These are phyloP conservation scores for Tubosaeta brunneosetosa DNA, from an alignment of 768 basidiomycete genomes.

Conservation along the genomic window DNA sequence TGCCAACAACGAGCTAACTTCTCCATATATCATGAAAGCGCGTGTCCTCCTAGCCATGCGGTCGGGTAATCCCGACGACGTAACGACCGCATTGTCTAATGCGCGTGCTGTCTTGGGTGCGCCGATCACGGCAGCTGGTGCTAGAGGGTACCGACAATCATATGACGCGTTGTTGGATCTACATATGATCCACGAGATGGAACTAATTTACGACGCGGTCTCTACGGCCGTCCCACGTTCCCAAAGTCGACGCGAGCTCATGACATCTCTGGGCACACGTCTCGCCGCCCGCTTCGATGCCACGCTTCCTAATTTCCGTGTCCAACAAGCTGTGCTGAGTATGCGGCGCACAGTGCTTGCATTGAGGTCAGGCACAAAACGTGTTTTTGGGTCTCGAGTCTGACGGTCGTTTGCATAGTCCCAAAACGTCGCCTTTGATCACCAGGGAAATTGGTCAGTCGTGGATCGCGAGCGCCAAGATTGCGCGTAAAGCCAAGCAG, in stretches of 20 bases:
- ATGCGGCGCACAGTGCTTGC: slow-evolving; percentile 84
- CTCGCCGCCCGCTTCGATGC: slow-evolving; percentile 66
- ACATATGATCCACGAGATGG: slow-evolving; percentile 83
- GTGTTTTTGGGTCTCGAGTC: neutral
- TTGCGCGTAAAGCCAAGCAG: slow-evolving; percentile 92
- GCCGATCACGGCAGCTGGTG: slow-evolving; percentile 77
- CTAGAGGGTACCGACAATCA: slow-evolving; percentile 75
- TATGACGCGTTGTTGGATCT: slow-evolving; percentile 85
- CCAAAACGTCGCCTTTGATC: slow-evolving; percentile 34
- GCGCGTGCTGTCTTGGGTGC: slow-evolving; percentile 74
- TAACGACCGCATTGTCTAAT: slow-evolving; percentile 48
- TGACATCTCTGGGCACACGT: slow-evolving; percentile 33
- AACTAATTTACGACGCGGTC: slow-evolving; percentile 52
- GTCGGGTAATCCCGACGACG: slow-evolving; percentile 40
- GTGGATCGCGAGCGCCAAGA: slow-evolving; percentile 93
- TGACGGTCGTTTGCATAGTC: slow-evolving; percentile 10
- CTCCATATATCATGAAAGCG: slow-evolving; percentile 69
- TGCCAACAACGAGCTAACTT: slow-evolving; percentile 42
- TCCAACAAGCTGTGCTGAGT: slow-evolving; percentile 83
- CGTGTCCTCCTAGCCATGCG: slow-evolving; percentile 79
- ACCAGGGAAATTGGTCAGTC: slow-evolving; percentile 67
- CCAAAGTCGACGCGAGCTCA: slow-evolving; percentile 37
- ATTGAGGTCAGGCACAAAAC: slow-evolving; percentile 48
- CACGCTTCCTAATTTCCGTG: slow-evolving; percentile 83
- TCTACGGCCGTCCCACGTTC: slow-evolving; percentile 36